Conservation (phyloP, 2,329 filamentous ascomycete genomes). For the Penicillium sumatraense region DNA sequence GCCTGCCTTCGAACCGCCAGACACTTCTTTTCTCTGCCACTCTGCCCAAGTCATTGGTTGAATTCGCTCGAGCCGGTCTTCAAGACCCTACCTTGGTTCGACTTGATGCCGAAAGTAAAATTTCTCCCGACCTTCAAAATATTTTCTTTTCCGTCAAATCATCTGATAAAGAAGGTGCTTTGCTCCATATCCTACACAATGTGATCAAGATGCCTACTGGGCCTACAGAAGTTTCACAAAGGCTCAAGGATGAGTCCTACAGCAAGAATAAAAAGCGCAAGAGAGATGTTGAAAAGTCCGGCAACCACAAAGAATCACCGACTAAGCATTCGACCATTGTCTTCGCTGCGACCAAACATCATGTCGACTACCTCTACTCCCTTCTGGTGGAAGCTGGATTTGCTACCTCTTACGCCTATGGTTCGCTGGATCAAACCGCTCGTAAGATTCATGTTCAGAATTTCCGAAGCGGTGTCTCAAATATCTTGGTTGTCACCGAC, state of each 20-base stretch:
- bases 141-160: conserved; percentile 94
- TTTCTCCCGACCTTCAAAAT: conserved; percentile 93
- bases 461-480: conserved; percentile 81
- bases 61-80: conserved; percentile 90
- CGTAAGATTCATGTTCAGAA: conserved; percentile 90
- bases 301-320: conserved; percentile 68
- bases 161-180: conserved; percentile 88
- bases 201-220: conserved; percentile 88
- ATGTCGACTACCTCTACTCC: conserved; percentile 88
- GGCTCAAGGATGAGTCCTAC: conserved; percentile 51
- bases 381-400: conserved; percentile 84
- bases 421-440: conserved; percentile 90
- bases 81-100: conserved; percentile 91
- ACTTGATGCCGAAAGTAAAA: conserved; percentile 91
- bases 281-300: conserved; percentile 53
- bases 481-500: conserved; percentile 94
- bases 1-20: conserved; percentile 80
- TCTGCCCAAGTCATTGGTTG: conserved; percentile 88
- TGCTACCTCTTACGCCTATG: conserved; percentile 91
- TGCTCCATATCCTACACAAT: conserved; percentile 86
- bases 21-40: conserved; percentile 96
- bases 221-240: conserved; percentile 57
- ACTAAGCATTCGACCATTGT: conserved; percentile 92
- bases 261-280: conserved; percentile 54
- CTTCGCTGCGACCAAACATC: conserved; percentile 94